Base-by-base conservation (phyloP, 2,329 filamentous ascomycete genomes). In the Diaporthe aspalathi region DNA sequence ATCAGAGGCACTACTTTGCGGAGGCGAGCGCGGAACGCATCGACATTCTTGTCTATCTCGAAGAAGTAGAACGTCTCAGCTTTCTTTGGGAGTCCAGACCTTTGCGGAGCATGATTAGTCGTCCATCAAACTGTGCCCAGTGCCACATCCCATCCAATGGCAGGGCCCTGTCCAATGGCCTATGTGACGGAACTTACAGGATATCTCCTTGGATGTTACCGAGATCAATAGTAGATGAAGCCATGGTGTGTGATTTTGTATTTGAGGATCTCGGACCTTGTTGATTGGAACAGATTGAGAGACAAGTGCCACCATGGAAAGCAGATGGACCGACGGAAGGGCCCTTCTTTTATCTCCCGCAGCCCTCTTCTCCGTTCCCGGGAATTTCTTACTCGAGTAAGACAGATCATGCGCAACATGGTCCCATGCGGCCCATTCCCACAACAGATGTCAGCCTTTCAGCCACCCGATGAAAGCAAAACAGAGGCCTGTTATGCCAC, bases 51-150 rank as follows among this genome's bases (percentile, higher is more conserved):
- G 45, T 62, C 57, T n/a, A 50, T 57, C 45, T 50, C 60, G 67
- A 69, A 69, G 67, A 69, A 69, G 22, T 27, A 69, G 54, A 69
- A 69, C 6, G 43, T 40, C 54, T 69, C 67, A 14, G 67, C 67
- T 35, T 69, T 69, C 67, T 69, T 69, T 11, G 67, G 53, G 27
- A 69, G 57, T 14, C 67, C 67, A 24, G 53, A 60, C n/a, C 67
- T 69, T 62, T 12, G 12, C 47, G 40, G 49, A 27, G 8, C n/a
- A 24, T 24, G 5, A 17, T 65, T 38, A 65, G 60, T 38, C n/a
- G 14, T 50, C 45, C 22, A 50, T 20, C 43, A 8, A 24, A 38
- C 5, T n/a, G 7, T 32, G n/a, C n/a, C n/a, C n/a, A n/a, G n/a
- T n/a, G n/a, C n/a, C n/a, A n/a, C n/a, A n/a, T n/a, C n/a, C n/a